Evolutionary conservation across 140 eudicot species (phyloP), one percentile per base, ranked within the genome.

Genomic region (Cichorium intybus): DNA sequence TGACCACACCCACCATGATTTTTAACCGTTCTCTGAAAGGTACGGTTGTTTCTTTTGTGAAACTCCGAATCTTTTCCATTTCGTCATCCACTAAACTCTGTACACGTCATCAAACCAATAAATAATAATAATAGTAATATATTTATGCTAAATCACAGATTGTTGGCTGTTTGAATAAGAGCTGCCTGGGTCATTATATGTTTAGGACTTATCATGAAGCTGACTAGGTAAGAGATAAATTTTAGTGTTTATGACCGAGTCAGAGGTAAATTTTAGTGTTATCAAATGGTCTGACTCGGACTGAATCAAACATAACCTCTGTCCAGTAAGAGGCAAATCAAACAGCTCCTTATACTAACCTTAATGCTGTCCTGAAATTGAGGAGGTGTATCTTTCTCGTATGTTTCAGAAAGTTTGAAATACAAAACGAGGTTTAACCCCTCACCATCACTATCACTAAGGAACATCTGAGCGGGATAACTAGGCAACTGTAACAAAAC

Each of bases 391-490:
- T 92, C 88, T 39, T 81, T 79, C 71, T 88, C 82, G 53, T 75
- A 83, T 37, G 57, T 81, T 47, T 93, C 95, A 0, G 88, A 77
- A 66, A 93, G 88, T 69, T 82, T 88, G 60, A 85, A 88, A 48
- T 93, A 93, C 10, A 93, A 73, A 12, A 93, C 97, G 51, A 93
- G 95, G 80, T 86, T 88, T 57, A 93, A 62, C 48, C 97, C 97
- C 73, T 93, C 99, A 6, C 97, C 97, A 28, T 93, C 87, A 17
- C 83, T 71, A 59, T 93, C 99, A 24, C 97, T 87, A 69, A 76
- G 75, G 72, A 93, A 93, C 94, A 93, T 85, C 41, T 87, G 81
- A 60, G 94, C 71, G 10, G 84, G 74, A 73, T 88, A 93, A 74
- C 95, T 81, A 47, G 99, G 99, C 56, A 88, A 75, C 97, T 93